phyloP scores from a whole-genome alignment of 768 basidiomycete genomes.

The Melanogaster broomeanus region DNA sequence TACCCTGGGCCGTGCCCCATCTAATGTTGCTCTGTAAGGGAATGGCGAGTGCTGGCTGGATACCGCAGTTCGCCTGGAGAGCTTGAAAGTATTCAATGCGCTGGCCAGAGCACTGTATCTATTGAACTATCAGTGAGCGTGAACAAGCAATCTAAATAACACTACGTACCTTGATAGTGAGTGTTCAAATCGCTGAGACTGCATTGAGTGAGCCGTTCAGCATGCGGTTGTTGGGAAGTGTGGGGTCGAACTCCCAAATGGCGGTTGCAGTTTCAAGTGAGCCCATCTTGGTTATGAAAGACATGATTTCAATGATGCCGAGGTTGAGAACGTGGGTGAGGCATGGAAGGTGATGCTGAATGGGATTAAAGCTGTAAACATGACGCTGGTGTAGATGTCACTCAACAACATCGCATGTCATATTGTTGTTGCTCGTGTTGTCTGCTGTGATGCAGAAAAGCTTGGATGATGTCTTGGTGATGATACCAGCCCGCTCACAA shows the following conservation, averaged over 20 bases:
- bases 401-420: slow-evolving; percentile 20
- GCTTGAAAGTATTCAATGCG: slow-evolving; percentile 25
- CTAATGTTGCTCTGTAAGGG: slow-evolving; percentile 26
- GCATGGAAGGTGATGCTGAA: slow-evolving; percentile 23
- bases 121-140: not conserved
- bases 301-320: slow-evolving; percentile 29
- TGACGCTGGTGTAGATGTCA: slow-evolving; percentile 7
- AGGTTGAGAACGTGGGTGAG: slow-evolving; percentile 34
- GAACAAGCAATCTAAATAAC: not conserved
- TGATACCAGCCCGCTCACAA: too few species aligned
- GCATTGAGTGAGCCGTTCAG: slow-evolving; percentile 31
- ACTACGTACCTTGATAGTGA: slow-evolving; percentile 32
- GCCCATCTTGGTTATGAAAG: slow-evolving; percentile 29
- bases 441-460: too few species aligned
- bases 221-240: slow-evolving; percentile 20
- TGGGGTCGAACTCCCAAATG: slow-evolving; percentile 40
- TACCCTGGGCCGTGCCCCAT: slow-evolving; percentile 27
- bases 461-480: too few species aligned
- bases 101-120: slow-evolving; percentile 15
- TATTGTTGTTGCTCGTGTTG: slow-evolving; percentile 26
- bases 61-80: slow-evolving; percentile 16
- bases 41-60: slow-evolving; percentile 18
- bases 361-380: slow-evolving; percentile 11
- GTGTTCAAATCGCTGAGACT: slow-evolving; percentile 30
- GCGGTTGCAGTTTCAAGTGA: slow-evolving; percentile 28